Conservation (phyloP, 164 flowering plant species). For the Aristolochia californica region DNA sequence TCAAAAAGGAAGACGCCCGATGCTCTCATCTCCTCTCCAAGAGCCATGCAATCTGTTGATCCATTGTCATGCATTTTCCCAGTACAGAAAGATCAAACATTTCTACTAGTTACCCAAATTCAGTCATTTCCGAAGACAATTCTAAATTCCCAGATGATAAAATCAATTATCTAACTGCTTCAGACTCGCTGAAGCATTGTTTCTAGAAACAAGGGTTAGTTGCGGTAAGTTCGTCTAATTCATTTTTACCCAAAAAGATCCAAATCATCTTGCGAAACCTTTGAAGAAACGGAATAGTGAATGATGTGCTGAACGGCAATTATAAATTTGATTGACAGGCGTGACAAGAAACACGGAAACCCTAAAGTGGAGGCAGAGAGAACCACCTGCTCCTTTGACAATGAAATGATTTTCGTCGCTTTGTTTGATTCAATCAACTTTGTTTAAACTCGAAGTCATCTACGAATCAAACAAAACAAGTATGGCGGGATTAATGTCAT, state of each 20-base stretch:
- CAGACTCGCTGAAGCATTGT: background rate
- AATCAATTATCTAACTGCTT: background rate
- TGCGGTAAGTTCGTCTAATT: background rate
- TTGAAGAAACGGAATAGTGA: background rate
- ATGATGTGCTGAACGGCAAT: background rate
- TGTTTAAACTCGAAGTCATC: background rate
- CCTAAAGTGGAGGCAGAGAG: background rate
- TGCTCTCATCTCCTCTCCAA: no score
- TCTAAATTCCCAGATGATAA: no score
- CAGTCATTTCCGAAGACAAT: no score
- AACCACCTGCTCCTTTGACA: conserved; percentile 2
- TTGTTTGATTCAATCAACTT: background rate
- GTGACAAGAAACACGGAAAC: background rate
- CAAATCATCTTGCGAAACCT: background rate
- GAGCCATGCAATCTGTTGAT: no score
- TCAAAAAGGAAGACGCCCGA: no score
- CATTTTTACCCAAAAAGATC: background rate
- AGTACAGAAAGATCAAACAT: no score
- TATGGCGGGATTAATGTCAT: background rate
- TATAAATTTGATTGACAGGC: background rate
- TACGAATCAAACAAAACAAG: background rate
- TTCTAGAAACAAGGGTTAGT: background rate
- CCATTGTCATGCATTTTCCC: no score
- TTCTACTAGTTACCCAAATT: no score
- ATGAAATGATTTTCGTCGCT: background rate